Percentiles rank a stretch among this genome's conserved stretches.
Conservation (phyloP, 805 yeast genomes). For the Pichia deserticola region DNA sequence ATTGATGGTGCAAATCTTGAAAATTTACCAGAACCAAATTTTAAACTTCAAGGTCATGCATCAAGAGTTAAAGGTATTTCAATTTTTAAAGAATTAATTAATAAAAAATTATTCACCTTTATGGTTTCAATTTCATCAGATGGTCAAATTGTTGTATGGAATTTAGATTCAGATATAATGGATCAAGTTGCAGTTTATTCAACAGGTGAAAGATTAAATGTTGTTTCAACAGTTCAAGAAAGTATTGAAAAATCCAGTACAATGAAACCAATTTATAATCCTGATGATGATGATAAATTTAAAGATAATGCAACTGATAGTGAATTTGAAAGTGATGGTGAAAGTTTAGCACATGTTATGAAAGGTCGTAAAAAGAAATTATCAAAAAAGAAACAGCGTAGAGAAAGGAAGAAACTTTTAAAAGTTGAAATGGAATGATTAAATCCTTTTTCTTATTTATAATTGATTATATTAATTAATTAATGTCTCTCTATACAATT, state of each 20-base stretch:
- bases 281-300: slow-evolving; percentile 25
- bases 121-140: slow-evolving; percentile 85
- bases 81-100: slow-evolving; percentile 32
- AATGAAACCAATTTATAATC: slow-evolving; percentile 46
- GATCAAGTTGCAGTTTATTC: slow-evolving; percentile 89
- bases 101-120: slow-evolving; percentile 33
- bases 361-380: slow-evolving; percentile 35
- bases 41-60: slow-evolving; percentile 71
- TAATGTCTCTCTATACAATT: too few species aligned
- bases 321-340: slow-evolving; percentile 72
- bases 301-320: slow-evolving; percentile 45
- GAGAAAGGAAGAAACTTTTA: slow-evolving; percentile 35
- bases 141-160: slow-evolving; percentile 91
- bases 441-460: not conserved
- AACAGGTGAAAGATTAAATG: slow-evolving; percentile 85
- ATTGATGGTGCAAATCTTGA: slow-evolving; percentile 24
- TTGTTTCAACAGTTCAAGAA: slow-evolving; percentile 73
- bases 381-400: slow-evolving; percentile 35
- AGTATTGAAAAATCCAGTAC: slow-evolving; percentile 63
- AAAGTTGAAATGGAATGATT: slow-evolving; percentile 53
- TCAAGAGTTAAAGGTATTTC: slow-evolving; percentile 77
- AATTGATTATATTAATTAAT: too few species aligned
- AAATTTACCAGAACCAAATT: slow-evolving; percentile 36
- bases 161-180: slow-evolving; percentile 37
- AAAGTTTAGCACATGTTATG: slow-evolving; percentile 53